Evolutionary conservation across 2,329 filamentous ascomycete species (phyloP).

Genomic region (Fusarium incarnatum): DNA sequence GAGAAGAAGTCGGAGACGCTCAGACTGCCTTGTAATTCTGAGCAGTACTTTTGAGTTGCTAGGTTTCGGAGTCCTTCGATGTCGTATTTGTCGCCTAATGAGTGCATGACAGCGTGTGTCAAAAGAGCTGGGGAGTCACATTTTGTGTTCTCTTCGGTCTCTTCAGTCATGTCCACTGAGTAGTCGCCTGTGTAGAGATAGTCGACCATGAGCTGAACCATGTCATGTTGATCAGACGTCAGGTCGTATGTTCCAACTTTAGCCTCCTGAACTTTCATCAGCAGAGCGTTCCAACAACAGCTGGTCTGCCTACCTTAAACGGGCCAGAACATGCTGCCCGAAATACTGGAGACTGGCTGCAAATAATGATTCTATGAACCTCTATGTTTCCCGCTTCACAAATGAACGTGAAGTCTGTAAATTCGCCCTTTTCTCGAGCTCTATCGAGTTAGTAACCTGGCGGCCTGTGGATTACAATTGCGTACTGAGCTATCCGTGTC

Average conservation of each 20-base stretch:
- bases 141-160: fast-evolving
- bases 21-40: background rate
- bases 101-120: constrained; percentile 9
- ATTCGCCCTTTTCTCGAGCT: background rate
- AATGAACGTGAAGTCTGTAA: background rate
- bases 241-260: constrained; percentile 15
- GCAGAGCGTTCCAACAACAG: no score
- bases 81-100: constrained; percentile 31
- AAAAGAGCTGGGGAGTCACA: background rate
- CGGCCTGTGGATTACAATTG: no score
- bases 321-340: constrained; percentile 10
- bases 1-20: constrained; percentile 10
- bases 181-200: constrained; percentile 31
- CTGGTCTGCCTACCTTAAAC: background rate
- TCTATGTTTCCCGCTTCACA: background rate
- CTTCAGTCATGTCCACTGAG: fast-evolving
- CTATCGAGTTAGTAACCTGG: background rate
- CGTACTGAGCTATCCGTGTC: constrained; percentile 3
- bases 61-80: constrained; percentile 10
- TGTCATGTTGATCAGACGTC: background rate
- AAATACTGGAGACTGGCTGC: constrained; percentile 16
- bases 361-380: constrained; percentile 14
- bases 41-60: constrained; percentile 19
- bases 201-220: constrained; percentile 29
- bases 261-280: constrained; percentile 5